Conservation (phyloP, 176 grass and related monocot species). For the Puya raimondii region DNA sequence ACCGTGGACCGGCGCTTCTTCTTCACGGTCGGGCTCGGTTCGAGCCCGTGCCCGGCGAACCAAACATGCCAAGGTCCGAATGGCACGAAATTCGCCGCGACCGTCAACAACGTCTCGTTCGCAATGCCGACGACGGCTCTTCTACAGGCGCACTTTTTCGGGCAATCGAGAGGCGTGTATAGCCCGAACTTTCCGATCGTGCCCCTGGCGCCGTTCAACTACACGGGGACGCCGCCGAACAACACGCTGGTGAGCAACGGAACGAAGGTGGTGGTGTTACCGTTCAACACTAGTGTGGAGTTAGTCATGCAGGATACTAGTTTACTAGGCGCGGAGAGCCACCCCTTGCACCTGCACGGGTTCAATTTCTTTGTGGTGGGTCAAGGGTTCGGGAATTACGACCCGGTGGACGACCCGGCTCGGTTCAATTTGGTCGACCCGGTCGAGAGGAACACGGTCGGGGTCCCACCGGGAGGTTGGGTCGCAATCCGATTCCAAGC, state of each 20-base stretch:
- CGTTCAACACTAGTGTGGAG: slow-evolving; percentile 48
- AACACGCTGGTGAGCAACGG: slow-evolving; percentile 60
- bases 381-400: slow-evolving; percentile 53
- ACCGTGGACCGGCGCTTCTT: slow-evolving; percentile 45
- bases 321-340: slow-evolving; percentile 67
- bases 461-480: slow-evolving; percentile 70
- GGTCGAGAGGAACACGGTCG: slow-evolving; percentile 67
- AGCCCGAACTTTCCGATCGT: slow-evolving; percentile 34
- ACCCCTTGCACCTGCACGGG: slow-evolving; percentile 77
- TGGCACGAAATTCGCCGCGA: slow-evolving; percentile 45
- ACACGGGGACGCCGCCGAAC: slow-evolving; percentile 66
- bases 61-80: slow-evolving; percentile 70
- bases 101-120: slow-evolving; percentile 73
- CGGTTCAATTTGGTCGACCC: slow-evolving; percentile 61
- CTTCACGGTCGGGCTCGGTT: slow-evolving; percentile 75
- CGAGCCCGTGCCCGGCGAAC: slow-evolving; percentile 55
- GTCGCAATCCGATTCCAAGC: slow-evolving; percentile 64
- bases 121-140: slow-evolving; percentile 49
- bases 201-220: slow-evolving; percentile 50
- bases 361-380: slow-evolving; percentile 74
- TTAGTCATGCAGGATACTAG: slow-evolving; percentile 78
- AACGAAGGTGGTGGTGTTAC: slow-evolving; percentile 44
- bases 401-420: slow-evolving; percentile 35
- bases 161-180: slow-evolving; percentile 39
- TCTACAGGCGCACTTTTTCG: slow-evolving; percentile 47